phyloP scores from a whole-genome alignment of 1,284 basidiomycete species.

The Gymnopus androsaceus region DNA sequence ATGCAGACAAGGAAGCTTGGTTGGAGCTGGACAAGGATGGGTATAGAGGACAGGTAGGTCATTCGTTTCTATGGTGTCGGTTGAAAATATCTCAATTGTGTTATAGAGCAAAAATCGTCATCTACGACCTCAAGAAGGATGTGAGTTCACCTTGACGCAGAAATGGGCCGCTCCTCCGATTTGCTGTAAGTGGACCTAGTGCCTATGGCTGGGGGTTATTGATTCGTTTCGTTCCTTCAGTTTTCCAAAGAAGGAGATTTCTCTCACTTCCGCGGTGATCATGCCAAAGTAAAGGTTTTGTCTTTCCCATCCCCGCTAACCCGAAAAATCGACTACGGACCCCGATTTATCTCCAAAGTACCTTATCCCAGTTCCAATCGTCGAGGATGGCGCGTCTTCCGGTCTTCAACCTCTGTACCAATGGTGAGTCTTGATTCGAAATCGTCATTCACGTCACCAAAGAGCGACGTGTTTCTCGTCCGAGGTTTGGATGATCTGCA shows the following conservation, averaged over 20 bases:
- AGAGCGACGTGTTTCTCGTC: conserved; percentile 72
- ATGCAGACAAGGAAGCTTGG: conserved; percentile 81
- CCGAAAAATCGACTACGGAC: conserved; percentile 49
- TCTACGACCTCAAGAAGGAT: conserved; percentile 67
- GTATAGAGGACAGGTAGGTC: conserved; percentile 76
- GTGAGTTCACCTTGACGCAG: conserved; percentile 73
- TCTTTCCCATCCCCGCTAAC: conserved; percentile 63
- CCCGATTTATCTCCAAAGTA: conserved; percentile 51
- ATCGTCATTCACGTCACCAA: conserved; percentile 72
- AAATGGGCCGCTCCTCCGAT: conserved; percentile 78
- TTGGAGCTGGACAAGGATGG: conserved; percentile 84
- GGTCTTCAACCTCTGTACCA: conserved; percentile 60
- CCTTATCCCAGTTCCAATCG: conserved; percentile 58
- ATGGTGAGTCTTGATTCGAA: conserved; percentile 63
- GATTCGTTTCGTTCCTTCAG: conserved; percentile 33
- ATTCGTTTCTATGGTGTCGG: not conserved
- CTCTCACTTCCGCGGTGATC: conserved; percentile 77
- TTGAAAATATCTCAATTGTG: conserved; percentile 7
- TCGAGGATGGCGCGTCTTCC: conserved; percentile 54
- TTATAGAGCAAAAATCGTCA: conserved; percentile 66
- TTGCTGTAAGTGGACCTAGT: conserved; percentile 43
- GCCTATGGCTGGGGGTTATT: conserved; percentile 6
- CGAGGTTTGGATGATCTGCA: conserved; percentile 46
- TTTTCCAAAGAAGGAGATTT: conserved; percentile 74
- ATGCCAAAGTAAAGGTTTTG: conserved; percentile 77